Evolutionary conservation across 768 basidiomycete species (phyloP).

Genomic region (Leccinum aurantiacum): DNA sequence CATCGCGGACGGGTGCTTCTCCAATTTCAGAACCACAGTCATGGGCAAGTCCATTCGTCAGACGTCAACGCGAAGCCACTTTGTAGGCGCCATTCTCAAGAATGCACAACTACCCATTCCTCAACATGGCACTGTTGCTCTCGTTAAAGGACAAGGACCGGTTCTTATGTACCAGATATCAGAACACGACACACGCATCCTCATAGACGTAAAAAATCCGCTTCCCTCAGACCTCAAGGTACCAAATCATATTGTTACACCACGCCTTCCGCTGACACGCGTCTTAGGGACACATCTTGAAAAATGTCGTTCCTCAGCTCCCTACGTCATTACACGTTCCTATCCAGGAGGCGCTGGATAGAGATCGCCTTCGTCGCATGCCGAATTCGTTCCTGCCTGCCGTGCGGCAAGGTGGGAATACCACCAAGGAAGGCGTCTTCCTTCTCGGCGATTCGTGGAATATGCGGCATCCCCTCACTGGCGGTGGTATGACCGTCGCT

Average conservation of each 20-base stretch:
- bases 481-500: constrained; percentile 98
- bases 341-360: constrained; percentile 68
- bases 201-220: constrained; percentile 85
- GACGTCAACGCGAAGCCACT: constrained; percentile 67
- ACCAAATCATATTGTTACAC: not conserved
- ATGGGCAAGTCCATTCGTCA: constrained; percentile 51
- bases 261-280: constrained; percentile 1
- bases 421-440: constrained; percentile 65
- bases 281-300: constrained; percentile 62
- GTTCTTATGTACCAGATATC: constrained; percentile 93
- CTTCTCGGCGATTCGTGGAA: constrained; percentile 97
- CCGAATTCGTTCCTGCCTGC: constrained; percentile 93
- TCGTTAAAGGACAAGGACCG: constrained; percentile 80
- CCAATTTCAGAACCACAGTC: constrained; percentile 80
- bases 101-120: constrained; percentile 71
- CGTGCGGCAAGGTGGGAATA: constrained; percentile 55
- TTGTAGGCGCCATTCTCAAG: constrained; percentile 82
- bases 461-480: constrained; percentile 98
- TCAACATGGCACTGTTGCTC: constrained; percentile 80
- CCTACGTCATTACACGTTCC: constrained; percentile 69
- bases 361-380: constrained; percentile 84
- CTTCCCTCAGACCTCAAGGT: constrained; percentile 83
- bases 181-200: constrained; percentile 85
- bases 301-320: constrained; percentile 76
- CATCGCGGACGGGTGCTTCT: constrained; percentile 93